Base-by-base conservation (phyloP, 352 stramenopile species). In the Phytophthora palmivora region DNA sequence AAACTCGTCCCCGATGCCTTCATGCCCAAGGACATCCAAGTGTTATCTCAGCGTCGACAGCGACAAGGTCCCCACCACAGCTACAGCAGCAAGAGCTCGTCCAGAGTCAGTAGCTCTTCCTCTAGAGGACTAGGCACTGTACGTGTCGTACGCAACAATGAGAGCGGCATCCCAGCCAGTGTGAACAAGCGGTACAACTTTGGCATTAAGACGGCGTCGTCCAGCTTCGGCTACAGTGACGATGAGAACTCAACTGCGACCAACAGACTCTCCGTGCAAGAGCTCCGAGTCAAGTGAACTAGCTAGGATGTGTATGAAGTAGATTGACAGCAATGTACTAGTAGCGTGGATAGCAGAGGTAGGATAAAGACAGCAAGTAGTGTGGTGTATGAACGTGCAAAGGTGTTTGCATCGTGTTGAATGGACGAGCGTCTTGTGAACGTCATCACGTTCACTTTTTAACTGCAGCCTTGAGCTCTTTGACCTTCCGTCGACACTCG, bases 11-110 rank as follows among this genome's bases (percentile, higher is more conserved):
- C 79, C 14, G 79, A 88, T 21, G 78, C 70, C 39, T 88, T 76
- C 44, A 38, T 76, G 76, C 75, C 79, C 16, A 74, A 82, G 32
- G 79, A 88, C 71, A 88, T 88, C 41, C 76, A 88, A n/a, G 76
- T 88, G 42, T 37, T 88, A 34, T 85, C 76, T 16, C 77, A 86
- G 47, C 68, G 76, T 2, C 72, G 78, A 16, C 73, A 79, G 48
- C 57, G 70, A n/a, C 59, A 60, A 37, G 49, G 67, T 45, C 69
- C 64, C 41, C 58, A 71, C 49, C 67, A 58, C 18, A 30, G 45
- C 33, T 58, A 61, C 42, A 58, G 47, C 38, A 44, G 59, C 53
- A 57, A 60, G 24, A 39, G 56, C 16, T 70, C 64, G 26, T 76
- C 59, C 28, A 56, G 60, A 58, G 62, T 69, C 57, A 58, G 54